Conservation (phyloP, 495 filamentous ascomycete species). For the Penicillium egyptiacum region DNA sequence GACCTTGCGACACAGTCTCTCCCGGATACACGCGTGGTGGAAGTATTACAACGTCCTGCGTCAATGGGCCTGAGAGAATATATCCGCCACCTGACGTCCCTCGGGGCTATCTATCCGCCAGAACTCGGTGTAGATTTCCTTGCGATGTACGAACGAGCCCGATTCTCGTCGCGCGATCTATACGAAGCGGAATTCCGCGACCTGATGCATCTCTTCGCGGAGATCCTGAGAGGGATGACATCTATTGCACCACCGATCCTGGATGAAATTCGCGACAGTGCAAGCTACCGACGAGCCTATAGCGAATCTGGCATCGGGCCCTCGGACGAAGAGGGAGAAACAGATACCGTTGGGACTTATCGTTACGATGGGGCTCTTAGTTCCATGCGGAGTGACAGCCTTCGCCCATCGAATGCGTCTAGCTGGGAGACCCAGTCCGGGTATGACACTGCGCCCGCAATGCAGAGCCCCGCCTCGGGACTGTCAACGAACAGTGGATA, state of each 20-base stretch:
- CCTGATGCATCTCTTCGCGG: constrained; percentile 85
- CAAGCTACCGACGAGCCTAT: constrained; percentile 28
- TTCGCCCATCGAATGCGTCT: constrained; percentile 34
- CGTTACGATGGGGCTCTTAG: constrained; percentile 23
- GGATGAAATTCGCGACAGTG: constrained; percentile 39
- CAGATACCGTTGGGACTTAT: constrained; percentile 38
- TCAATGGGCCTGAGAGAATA: constrained; percentile 82
- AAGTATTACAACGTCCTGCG: constrained; percentile 66
- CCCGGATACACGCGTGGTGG: constrained; percentile 63
- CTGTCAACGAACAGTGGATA: constrained; percentile 16
- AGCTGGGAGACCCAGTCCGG: constrained; percentile 36
- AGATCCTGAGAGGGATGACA: constrained; percentile 74
- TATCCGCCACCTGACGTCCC: constrained; percentile 62
- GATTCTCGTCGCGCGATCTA: constrained; percentile 66
- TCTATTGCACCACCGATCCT: constrained; percentile 54
- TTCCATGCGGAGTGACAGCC: constrained; percentile 32
- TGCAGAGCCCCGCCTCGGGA: constrained; percentile 22
- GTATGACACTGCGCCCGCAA: constrained; percentile 32
- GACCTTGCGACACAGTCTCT: constrained; percentile 26
- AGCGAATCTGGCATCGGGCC: constrained; percentile 45
- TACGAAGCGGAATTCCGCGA: constrained; percentile 70
- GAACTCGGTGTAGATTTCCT: constrained; percentile 64
- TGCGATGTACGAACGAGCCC: constrained; percentile 72
- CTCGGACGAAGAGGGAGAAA: constrained; percentile 50
- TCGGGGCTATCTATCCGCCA: constrained; percentile 63